Base-by-base conservation (phyloP, 345 rosid species). In the Combretum micranthum region DNA sequence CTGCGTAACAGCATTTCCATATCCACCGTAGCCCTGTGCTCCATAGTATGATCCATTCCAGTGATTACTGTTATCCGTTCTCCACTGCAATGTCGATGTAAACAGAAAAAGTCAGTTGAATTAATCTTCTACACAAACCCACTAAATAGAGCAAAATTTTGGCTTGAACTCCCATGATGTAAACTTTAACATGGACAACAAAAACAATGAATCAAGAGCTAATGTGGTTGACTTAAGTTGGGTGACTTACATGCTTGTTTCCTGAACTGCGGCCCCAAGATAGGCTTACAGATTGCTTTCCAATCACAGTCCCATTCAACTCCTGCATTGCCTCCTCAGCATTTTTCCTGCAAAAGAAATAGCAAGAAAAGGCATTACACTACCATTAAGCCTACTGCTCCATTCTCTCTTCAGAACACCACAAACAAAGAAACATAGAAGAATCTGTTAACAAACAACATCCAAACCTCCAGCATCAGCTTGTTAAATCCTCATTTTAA, bases 181-280 rank as follows among this genome's bases (percentile, higher is more conserved):
- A 12, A 14, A 45, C 26, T 18, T 25, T 12, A 22, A 9, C 20
- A 42, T 12, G 16, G 37, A 32, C 37, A 53, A 42, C 16, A 42
- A 4, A 46, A 22, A 11, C 44, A 54, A 39, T 42, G 10, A n/a
- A 23, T 22, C 47, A 18, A 58, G 39, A 56, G 54, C 43, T 46
- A 44, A 23, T 52, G n/a, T 15, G 18, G 18, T 2, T 50, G 37
- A 19, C 20, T 26, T 16, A 20, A 48, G 57, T 7, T 32, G 39
- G 39, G 39, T 32, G 17, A 11, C 47, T 71, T 73, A 86, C 97
- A 88, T 84, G 98, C 69, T 77, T 92, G 84, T 81, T 78, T 18
- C 72, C 87, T 4, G 90, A 86, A 58, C 71, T 88, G 57, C 97
- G 88, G 47, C 97, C 97, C 98, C 98, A 92, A 19, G 98, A 88